These are phyloP conservation scores for Gaillardinia entomophila DNA, from an alignment of 805 yeast genomes.

Conservation along the genomic window DNA sequence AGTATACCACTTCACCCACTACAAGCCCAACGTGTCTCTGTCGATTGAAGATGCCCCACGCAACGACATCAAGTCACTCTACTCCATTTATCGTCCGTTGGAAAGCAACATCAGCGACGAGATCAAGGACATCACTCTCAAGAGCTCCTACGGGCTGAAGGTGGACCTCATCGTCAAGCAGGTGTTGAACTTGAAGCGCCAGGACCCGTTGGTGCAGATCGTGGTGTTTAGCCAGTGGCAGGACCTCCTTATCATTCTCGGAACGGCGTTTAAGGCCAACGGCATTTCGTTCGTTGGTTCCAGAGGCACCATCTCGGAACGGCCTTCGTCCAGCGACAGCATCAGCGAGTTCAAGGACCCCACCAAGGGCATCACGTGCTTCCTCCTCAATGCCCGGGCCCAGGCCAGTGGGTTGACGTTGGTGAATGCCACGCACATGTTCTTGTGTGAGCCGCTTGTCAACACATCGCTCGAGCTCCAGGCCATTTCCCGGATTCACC, in stretches of 20 bases:
- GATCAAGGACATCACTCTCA: slow-evolving; percentile 32
- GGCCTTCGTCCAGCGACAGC: slow-evolving; percentile 25
- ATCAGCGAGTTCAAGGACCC: slow-evolving; percentile 56
- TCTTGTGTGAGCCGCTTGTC: slow-evolving; percentile 87
- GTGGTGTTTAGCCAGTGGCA: slow-evolving; percentile 89
- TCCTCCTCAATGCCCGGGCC: slow-evolving; percentile 75
- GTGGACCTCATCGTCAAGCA: slow-evolving; percentile 78
- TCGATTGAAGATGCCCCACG: not conserved
- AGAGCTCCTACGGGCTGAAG: slow-evolving; percentile 68
- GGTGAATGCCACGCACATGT: slow-evolving; percentile 88
- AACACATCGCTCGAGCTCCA: slow-evolving; percentile 84
- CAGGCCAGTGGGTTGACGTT: slow-evolving; percentile 89
- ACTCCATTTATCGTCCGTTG: slow-evolving; percentile 42
- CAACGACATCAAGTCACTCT: slow-evolving; percentile 12
- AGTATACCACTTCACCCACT: slow-evolving; percentile 64
- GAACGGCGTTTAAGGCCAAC: slow-evolving; percentile 57
- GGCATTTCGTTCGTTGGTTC: slow-evolving; percentile 55
- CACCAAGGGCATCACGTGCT: slow-evolving; percentile 65
- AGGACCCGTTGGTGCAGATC: slow-evolving; percentile 65
- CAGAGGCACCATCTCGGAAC: slow-evolving; percentile 31
- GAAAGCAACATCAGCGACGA: slow-evolving; percentile 36
- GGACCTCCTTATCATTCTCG: slow-evolving; percentile 61
- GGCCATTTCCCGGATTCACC: slow-evolving; percentile 85
- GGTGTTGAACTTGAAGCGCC: slow-evolving; percentile 53
- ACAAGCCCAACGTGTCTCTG: slow-evolving; percentile 37